Evolutionary conservation across 768 basidiomycete genomes (phyloP), one percentile per base, ranked within the genome.

Genomic region (Amanita jacksonii): DNA sequence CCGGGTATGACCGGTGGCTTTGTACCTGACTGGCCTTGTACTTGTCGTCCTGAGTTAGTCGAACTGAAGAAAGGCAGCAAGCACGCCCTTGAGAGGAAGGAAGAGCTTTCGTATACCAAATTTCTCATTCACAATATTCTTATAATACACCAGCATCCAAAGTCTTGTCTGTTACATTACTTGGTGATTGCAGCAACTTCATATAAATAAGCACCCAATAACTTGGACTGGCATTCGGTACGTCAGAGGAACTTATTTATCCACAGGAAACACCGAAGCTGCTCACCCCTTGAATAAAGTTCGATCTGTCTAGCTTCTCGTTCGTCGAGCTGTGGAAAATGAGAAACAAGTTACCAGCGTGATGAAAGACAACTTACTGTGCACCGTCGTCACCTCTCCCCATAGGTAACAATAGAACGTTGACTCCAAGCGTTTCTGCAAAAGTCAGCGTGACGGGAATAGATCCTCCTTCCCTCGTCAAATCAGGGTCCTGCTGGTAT

Each of bases 371-470:
- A 22, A 77, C 85, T 51, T 56, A 89, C 83, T 91, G 89, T 32
- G 90, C 87, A 52, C 93, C 94, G 51, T 98, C 94, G 56, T 97
- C 91, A 2, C 88, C 87, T 39, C 93, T 72, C 2, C 91, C 91
- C 82, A 94, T 93, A 1, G 92, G 94, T 22, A 97, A 69, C 15
- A 97, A 66, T 45, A 93, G 60, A 7, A 96, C 88, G 55, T 92
- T 96, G 44, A 91, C 82, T 9, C 78, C 77, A 36, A 96, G 66
- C 34, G 77, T 77, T 57, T 96, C 89, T 8, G 92, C 89, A 59
- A 98, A 94, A 1, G 90, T 93, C 46, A 97, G 71, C 3, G 91
- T 93, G 23, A 94, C 87, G 0, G 92, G 92, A 50, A 93, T 93
- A 5, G 88, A 89, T 4, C 93, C 93, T n/a, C 90, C 90, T 60